A percentile compares a stretch with the other conserved stretches of the same genome.
These are phyloP conservation scores for Candida chilensis DNA, from an alignment of 805 yeast species.

Conservation along the genomic window DNA sequence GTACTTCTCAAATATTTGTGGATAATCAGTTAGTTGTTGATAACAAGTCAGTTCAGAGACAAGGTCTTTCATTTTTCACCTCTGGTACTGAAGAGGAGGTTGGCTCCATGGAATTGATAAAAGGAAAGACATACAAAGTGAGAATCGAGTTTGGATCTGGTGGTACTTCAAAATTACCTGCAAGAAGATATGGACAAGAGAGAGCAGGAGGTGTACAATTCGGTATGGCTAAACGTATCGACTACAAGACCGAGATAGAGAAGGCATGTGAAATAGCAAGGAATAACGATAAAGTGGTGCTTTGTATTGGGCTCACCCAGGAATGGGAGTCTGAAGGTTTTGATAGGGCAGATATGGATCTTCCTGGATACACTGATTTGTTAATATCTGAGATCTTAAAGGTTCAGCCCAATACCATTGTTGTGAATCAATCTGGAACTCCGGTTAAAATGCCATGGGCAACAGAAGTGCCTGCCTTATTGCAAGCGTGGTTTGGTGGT, in stretches of 20 bases:
- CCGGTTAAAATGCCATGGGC: constrained; percentile 55
- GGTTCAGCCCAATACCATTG: constrained; percentile 40
- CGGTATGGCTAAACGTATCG: constrained; percentile 18
- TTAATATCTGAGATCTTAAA: constrained; percentile 32
- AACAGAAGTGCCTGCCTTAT: constrained; percentile 18
- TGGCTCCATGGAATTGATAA: constrained; percentile 23
- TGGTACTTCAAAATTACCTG: no score
- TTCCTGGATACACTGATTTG: constrained; percentile 39
- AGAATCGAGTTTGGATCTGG: constrained; percentile 44
- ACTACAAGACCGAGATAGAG: constrained; percentile 17
- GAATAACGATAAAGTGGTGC: constrained; percentile 40
- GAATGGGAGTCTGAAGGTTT: constrained; percentile 58
- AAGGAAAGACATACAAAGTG: constrained; percentile 35
- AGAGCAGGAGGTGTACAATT: constrained; percentile 22
- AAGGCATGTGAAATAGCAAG: constrained; percentile 41
- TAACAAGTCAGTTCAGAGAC: constrained; percentile 41
- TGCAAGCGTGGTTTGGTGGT: constrained; percentile 29
- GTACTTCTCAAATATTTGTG: constrained; percentile 47
- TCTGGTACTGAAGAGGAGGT: constrained; percentile 46
- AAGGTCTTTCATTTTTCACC: constrained; percentile 43
- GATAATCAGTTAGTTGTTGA: constrained; percentile 46
- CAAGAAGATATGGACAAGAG: no score
- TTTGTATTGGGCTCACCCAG: constrained; percentile 39
- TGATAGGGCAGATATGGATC: constrained; percentile 40
- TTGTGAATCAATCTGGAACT: constrained; percentile 53